These are phyloP conservation scores for Fusarium palustre DNA, from an alignment of 2,329 filamentous ascomycete species.

Conservation along the genomic window DNA sequence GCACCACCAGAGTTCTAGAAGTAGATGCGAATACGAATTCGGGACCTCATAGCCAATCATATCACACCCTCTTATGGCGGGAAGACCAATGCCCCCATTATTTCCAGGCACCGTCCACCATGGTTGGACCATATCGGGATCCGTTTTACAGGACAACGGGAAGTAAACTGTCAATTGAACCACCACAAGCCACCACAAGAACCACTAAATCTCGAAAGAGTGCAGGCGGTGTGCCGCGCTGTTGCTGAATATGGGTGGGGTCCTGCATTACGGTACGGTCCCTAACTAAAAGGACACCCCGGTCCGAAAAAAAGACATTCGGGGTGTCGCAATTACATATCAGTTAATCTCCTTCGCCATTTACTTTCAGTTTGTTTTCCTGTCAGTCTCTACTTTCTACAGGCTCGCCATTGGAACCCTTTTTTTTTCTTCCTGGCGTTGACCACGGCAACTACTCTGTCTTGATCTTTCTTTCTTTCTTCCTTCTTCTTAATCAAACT, in stretches of 20 bases:
- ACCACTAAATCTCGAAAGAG: slow-evolving; percentile 27
- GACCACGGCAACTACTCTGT: slow-evolving; percentile 9
- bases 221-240: slow-evolving; percentile 34
- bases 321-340: slow-evolving; percentile 48
- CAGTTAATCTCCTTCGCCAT: slow-evolving; percentile 49
- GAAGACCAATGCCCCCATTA: slow-evolving; percentile 3
- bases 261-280: not conserved
- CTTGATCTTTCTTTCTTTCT: not conserved
- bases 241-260: slow-evolving; percentile 32
- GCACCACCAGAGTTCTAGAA: slow-evolving; percentile 17
- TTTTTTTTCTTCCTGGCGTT: slow-evolving; percentile 20
- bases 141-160: slow-evolving; percentile 22
- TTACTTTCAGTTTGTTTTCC: slow-evolving; percentile 32
- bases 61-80: slow-evolving; percentile 2
- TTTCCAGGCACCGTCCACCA: slow-evolving; percentile 33
- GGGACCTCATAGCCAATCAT: slow-evolving; percentile 23
- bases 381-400: slow-evolving; percentile 26
- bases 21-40: slow-evolving; percentile 44
- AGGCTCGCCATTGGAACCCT: slow-evolving; percentile 37
- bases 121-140: slow-evolving; percentile 10
- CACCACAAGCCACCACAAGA: slow-evolving; percentile 4
- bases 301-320: slow-evolving; percentile 44
- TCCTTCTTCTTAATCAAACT: not conserved
- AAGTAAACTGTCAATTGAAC: slow-evolving; percentile 16
- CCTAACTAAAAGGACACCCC: slow-evolving; percentile 30